These are phyloP conservation scores for Lojkania enalia DNA, from an alignment of 2,329 filamentous ascomycete genomes.

Conservation along the genomic window DNA sequence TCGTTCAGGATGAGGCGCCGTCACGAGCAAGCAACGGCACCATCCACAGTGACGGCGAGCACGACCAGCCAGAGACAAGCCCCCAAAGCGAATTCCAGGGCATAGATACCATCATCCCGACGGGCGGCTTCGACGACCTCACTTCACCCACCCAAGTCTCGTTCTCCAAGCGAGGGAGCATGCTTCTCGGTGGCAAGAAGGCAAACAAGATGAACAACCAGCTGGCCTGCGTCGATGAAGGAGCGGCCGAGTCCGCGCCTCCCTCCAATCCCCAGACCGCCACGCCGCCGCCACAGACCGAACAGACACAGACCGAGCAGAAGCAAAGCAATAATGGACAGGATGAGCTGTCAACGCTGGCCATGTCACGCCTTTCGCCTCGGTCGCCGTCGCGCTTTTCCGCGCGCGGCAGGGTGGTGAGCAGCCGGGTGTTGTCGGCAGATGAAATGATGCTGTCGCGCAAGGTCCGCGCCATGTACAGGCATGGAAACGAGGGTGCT, in stretches of 20 bases:
- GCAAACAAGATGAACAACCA: conserved; percentile 45
- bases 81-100: conserved; percentile 46
- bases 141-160: conserved; percentile 55
- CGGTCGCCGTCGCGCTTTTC: conserved; percentile 45
- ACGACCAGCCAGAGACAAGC: conserved; percentile 1
- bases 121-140: conserved; percentile 57
- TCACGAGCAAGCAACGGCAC: conserved; percentile 21
- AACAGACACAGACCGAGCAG: conserved; percentile 2
- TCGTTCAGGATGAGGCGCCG: conserved; percentile 47
- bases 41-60: conserved; percentile 2
- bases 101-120: conserved; percentile 60
- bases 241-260: background rate
- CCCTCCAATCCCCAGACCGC: background rate
- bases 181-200: conserved; percentile 59
- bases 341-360: conserved; percentile 22
- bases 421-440: conserved; percentile 59
- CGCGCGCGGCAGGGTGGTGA: conserved; percentile 37
- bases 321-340: conserved; percentile 8
- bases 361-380: conserved; percentile 32
- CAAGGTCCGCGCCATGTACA: conserved; percentile 66
- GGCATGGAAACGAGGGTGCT: conserved; percentile 61
- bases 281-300: background rate
- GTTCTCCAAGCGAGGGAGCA: conserved; percentile 64
- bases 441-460: conserved; percentile 66
- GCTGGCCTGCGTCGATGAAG: conserved; percentile 28